Evolutionary conservation across 345 rosid species (phyloP).

Genomic region (Eucalyptus marginata): DNA sequence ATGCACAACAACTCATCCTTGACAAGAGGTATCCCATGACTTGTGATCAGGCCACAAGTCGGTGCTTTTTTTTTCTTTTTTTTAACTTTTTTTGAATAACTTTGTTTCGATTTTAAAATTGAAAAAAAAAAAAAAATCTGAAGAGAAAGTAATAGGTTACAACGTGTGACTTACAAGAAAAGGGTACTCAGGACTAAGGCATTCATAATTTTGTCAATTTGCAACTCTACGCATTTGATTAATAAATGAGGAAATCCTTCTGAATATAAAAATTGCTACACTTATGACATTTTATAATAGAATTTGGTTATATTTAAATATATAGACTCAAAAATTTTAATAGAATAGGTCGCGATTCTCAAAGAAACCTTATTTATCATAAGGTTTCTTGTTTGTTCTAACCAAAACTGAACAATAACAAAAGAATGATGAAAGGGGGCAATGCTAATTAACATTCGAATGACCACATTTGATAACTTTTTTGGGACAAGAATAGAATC

Average conservation of each 20-base stretch:
- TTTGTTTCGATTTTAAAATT: neutral
- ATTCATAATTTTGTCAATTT: neutral
- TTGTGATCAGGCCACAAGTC: neutral
- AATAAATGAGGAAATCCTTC: neutral
- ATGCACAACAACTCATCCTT: neutral
- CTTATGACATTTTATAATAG: fast-evolving
- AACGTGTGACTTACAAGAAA: neutral
- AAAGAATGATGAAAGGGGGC: neutral
- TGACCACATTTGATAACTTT: neutral
- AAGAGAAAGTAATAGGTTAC: neutral
- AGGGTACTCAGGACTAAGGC: neutral
- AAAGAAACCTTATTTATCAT: neutral
- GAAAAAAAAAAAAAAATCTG: neutral
- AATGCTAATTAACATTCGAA: neutral
- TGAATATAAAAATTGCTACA: neutral
- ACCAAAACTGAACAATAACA: neutral
- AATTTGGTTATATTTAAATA: neutral
- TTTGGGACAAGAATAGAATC: neutral
- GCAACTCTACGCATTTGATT: neutral
- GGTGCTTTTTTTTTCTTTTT: neutral
- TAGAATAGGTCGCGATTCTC: fast-evolving
- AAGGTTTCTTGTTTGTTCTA: neutral
- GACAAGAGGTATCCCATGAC: neutral
- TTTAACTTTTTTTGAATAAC: neutral
- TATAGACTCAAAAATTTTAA: neutral